A percentile compares a stretch with the other conserved stretches of the same genome.
These are phyloP conservation scores for Cercospora janseana DNA, from an alignment of 2,329 filamentous ascomycete genomes.

Conservation along the genomic window DNA sequence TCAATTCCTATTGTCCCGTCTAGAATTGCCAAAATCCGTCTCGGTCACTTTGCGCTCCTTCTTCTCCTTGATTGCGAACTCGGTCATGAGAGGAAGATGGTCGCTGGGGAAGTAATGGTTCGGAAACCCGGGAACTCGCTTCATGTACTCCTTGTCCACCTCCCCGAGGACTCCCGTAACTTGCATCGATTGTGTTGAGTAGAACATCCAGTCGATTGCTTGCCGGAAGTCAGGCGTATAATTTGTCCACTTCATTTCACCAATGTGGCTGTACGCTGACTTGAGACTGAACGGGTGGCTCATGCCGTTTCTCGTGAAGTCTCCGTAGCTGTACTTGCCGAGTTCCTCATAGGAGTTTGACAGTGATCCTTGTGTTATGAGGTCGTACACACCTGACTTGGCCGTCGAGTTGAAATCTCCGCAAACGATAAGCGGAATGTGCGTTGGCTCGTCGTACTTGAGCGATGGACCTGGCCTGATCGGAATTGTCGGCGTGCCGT, in stretches of 20 bases:
- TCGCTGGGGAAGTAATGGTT: conserved; percentile 94
- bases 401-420: conserved; percentile 93
- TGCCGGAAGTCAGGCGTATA: conserved; percentile 92
- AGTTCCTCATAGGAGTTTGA: conserved; percentile 78
- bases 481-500: conserved; percentile 46
- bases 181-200: conserved; percentile 84
- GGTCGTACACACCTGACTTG: conserved; percentile 85
- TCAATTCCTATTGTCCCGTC: conserved; percentile 23
- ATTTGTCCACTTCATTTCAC: conserved; percentile 90
- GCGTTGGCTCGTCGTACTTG: conserved; percentile 79
- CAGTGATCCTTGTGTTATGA: conserved; percentile 78
- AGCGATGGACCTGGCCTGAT: conserved; percentile 71
- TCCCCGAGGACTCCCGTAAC: conserved; percentile 81
- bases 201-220: conserved; percentile 97
- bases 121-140: conserved; percentile 84
- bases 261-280: conserved; percentile 81
- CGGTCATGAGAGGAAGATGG: conserved; percentile 83
- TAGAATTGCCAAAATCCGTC: conserved; percentile 37
- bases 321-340: conserved; percentile 79
- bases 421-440: conserved; percentile 87
- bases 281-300: conserved; percentile 91
- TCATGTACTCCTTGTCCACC: conserved; percentile 80
- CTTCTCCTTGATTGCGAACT: conserved; percentile 83
- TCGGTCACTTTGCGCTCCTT: conserved; percentile 59
- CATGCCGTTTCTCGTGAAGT: conserved; percentile 88